Conservation (phyloP, 768 basidiomycete genomes). For the Agaricus sinodeliciosus region DNA sequence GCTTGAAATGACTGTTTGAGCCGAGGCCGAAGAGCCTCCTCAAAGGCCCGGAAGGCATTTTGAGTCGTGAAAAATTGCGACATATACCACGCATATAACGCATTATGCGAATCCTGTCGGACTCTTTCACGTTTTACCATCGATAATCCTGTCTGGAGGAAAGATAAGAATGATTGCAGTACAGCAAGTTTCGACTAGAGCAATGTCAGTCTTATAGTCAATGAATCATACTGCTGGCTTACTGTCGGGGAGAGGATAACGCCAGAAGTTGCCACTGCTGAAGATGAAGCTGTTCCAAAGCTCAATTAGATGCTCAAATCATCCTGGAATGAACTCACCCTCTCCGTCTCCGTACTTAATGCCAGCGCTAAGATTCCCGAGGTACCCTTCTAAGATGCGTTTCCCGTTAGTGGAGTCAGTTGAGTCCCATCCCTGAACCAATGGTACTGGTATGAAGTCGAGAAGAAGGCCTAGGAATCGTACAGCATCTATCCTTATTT, state of each 20-base stretch:
- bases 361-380: conserved; percentile 69
- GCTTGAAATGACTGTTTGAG: neutral
- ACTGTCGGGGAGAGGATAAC: conserved; percentile 63
- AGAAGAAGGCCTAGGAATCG: conserved; percentile 73
- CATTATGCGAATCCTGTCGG: neutral
- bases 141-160: conserved; percentile 31
- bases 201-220: conserved; percentile 6
- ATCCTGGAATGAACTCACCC: conserved; percentile 28
- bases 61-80: conserved; percentile 47
- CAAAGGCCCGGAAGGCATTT: conserved; percentile 49
- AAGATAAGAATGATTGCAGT: conserved; percentile 61
- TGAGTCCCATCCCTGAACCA: conserved; percentile 64
- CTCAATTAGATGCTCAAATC: neutral
- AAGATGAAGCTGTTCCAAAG: conserved; percentile 25
- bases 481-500: conserved; percentile 87
- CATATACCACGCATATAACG: conserved; percentile 58
- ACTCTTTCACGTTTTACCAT: neutral
- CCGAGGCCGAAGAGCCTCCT: conserved; percentile 33
- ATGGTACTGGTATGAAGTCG: conserved; percentile 56
- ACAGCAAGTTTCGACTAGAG: conserved; percentile 73
- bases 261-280: conserved; percentile 55
- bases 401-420: conserved; percentile 45
- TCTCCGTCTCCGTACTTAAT: conserved; percentile 52
- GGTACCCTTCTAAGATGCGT: conserved; percentile 71
- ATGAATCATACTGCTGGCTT: conserved; percentile 16